Base-by-base conservation (phyloP, 345 rosid genomes). In the Linum trigynum region DNA sequence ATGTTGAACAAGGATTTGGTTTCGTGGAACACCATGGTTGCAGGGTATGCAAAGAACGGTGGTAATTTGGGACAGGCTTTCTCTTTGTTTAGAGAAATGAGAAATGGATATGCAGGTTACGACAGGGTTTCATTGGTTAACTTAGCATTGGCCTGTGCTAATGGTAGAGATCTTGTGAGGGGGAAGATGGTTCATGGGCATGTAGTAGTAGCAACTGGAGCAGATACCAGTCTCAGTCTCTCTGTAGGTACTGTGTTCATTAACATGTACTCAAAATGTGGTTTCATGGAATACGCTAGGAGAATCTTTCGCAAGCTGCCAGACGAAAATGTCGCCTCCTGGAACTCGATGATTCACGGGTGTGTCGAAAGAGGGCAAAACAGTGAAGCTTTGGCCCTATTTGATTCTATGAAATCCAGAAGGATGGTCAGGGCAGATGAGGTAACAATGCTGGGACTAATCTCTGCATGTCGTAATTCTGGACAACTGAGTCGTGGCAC, bases 11-110 rank as follows among this genome's bases (percentile, higher is more conserved):
- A 39, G 66, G 76, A 73, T 66, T 59, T 71, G 45, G 72, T 74
- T 61, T 65, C 77, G 6, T 74, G 81, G 81, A 77, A 77, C 68
- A 74, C 75, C 12, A 75, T 75, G 74, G 58, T 75, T 51, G 78
- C 68, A 38, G 78, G 69, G n/a, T 75, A 67, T 67, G 72, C 72
- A 63, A 71, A 69, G 66, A 65, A 48, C 3, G 53, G 65, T 59
- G 11, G 12, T 45, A 38, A 59, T 16, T 55, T 59, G 12, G 38
- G 37, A 55, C 55, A 75, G 45, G 72, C 69, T 53, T 14, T 58
- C 39, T 62, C 61, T 67, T 71, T 67, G 43, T 75, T 71, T 57
- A 64, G 38, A 39, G 69, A 67, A 62, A 75, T 75, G 75, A 55
- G 72, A 48, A 17, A 45, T 38, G 38, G 43, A 51, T 7, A 56